Evolutionary conservation across 2,329 filamentous ascomycete species (phyloP), one percentile per base, ranked within the genome.

Genomic region (Aspergillus fumigatiaffinis): DNA sequence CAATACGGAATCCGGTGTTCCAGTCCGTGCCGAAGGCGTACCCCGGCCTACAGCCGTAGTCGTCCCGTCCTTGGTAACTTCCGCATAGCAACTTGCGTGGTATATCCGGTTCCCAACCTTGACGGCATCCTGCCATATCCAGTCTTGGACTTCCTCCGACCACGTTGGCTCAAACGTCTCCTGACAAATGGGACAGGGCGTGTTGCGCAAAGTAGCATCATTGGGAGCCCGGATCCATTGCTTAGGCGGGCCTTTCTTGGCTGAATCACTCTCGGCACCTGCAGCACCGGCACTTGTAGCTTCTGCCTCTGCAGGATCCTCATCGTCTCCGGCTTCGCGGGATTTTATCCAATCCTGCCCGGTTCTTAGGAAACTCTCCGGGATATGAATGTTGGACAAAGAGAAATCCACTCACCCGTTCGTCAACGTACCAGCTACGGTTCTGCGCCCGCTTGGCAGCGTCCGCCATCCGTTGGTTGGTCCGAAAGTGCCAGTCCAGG

Each of bases 401-500:
- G 23, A 49, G 59, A 20, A 55, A 41, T 48, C 51, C 47, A 74
- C 86, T 77, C 81, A 91, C 89, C 77, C 87, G 82, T 77, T 96
- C 90, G 68, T 95, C 91, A 51, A 96, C 87, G 71, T 96, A 97
- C 91, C 92, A 97, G 73, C 91, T 95, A 35, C 94, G 87, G 69
- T 95, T 92, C 66, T 95, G 90, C 32, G 90, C 92, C 60, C 91
- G 85, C 71, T 91, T 93, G 68, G 91, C 87, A 14, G 90, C 88
- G 65, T 97, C 93, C 2, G 87, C 87, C 76, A 95, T 91, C 49
- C 92, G 88, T 68, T 92, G 89, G 69, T 97, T 93, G 25, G 93
- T 92, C 56, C 89, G 87, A 77, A 99, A 99, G 75, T 99, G 94
- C 94, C 94, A 99, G 75, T 99, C 94, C 80, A 99, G 87, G 71